phyloP scores from a whole-genome alignment of 768 basidiomycete genomes.

The Suillus hirtellus region DNA sequence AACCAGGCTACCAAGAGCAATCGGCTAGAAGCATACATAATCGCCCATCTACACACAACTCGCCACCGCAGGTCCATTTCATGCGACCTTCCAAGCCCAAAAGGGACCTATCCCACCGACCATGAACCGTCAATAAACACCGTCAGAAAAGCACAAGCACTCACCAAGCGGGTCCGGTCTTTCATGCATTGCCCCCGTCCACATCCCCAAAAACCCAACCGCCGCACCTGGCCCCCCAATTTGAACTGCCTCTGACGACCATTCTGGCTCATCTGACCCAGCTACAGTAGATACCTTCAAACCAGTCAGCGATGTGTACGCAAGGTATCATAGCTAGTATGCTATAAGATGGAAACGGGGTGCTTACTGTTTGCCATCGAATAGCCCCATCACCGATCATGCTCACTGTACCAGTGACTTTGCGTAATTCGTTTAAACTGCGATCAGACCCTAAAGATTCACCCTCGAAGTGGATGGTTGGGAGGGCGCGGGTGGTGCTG shows the following conservation, averaged over 20 bases:
- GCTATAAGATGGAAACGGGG: not conserved
- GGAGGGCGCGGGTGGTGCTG: constrained; percentile 36
- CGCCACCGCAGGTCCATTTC: constrained; percentile 8
- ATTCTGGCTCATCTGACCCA: constrained; percentile 40
- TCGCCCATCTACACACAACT: not conserved
- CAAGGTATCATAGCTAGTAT: not conserved
- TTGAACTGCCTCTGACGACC: constrained; percentile 59
- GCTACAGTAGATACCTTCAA: constrained; percentile 34
- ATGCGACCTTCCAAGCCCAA: constrained; percentile 45
- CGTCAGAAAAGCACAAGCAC: constrained; percentile 6
- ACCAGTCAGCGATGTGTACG: constrained; percentile 2
- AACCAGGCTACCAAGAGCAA: not conserved
- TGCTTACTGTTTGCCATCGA: constrained; percentile 51
- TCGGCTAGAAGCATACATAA: not conserved
- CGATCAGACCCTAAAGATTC: constrained; percentile 41
- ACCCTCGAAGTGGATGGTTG: constrained; percentile 53
- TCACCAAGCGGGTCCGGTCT: constrained; percentile 44
- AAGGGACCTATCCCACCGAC: constrained; percentile 35
- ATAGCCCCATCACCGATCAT: constrained; percentile 51
- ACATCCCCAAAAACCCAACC: constrained; percentile 52
- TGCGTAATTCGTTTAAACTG: constrained; percentile 33
- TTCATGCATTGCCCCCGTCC: constrained; percentile 55
- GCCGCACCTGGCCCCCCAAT: constrained; percentile 56
- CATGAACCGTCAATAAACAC: not conserved
- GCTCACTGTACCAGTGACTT: constrained; percentile 44